Base-by-base conservation (phyloP, 495 filamentous ascomycete genomes). In the Xylaria telfairii region DNA sequence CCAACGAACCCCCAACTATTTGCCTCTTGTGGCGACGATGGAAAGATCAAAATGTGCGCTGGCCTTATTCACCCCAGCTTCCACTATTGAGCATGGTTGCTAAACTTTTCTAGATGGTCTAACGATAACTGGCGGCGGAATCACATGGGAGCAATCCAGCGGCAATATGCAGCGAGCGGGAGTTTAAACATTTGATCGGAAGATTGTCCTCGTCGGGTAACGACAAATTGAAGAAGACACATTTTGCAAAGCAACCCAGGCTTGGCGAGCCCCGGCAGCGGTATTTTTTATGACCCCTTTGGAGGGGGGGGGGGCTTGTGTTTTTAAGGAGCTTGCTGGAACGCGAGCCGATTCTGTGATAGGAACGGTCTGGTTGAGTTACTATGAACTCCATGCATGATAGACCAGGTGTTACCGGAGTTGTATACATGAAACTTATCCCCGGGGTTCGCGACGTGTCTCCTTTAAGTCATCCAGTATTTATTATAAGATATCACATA, bases 1-100 rank as follows among this genome's bases (percentile, higher is more conserved):
- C 94, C 95, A 1, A 83, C 82, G 3, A 86, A 97, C 77, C 90
- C 93, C 4, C 87, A 87, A 70, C 91, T 97, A 86, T 97, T 97
- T 80, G 96, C 94, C 9, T 93, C 93, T 13, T 94, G 92, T 69
- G 95, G 96, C 4, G 96, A 99, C 78, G 96, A 99, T 75, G 81
- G 83, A 51, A 89, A 88, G 75, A 90, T 98, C 65, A 90, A 92
- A 79, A 97, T 99, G 95, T 97, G 86, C 80, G 90, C 75, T 32
- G 34, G 12, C 24, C 28, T 42, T 15, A 34, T 53, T 62, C 12
- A 19, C 26, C 24, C 37, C 21, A 13, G 41, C 56, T 10, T 66
- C 0, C 39, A 9, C 1, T 53, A 39, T 53, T 17, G 8, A 37
- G 13, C 21, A 54, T 6, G 24, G 15, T 42, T 62, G 65, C 71